These are phyloP conservation scores for Macrolepiota dolichaula DNA, from an alignment of 768 basidiomycete species.

Conservation along the genomic window DNA sequence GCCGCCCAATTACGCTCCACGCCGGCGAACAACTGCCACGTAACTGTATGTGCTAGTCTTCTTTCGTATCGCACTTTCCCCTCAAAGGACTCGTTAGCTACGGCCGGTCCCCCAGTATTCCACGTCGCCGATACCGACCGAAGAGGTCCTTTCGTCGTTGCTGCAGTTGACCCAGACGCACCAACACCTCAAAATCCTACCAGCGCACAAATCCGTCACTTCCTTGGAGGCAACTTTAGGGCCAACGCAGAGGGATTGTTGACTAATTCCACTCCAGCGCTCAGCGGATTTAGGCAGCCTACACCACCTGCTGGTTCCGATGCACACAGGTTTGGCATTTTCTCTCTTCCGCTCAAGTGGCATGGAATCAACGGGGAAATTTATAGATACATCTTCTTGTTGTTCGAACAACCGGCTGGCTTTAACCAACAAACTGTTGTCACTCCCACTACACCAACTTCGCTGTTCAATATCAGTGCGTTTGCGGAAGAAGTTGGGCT, in stretches of 20 bases:
- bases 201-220: slow-evolving; percentile 39
- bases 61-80: not conserved
- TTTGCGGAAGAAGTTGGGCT: slow-evolving; percentile 36
- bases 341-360: not conserved
- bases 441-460: slow-evolving; percentile 27
- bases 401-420: slow-evolving; percentile 36
- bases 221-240: slow-evolving; percentile 37
- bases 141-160: slow-evolving; percentile 39
- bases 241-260: slow-evolving; percentile 18
- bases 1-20: slow-evolving; percentile 27
- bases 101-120: slow-evolving; percentile 35
- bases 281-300: slow-evolving; percentile 37
- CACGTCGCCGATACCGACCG: slow-evolving; percentile 20
- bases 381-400: slow-evolving; percentile 36
- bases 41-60: slow-evolving; percentile 22
- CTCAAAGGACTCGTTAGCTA: slow-evolving; percentile 23
- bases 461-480: slow-evolving; percentile 36
- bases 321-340: slow-evolving; percentile 35
- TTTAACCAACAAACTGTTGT: slow-evolving; percentile 36
- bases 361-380: not conserved
- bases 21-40: slow-evolving; percentile 32
- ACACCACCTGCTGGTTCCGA: slow-evolving; percentile 41
- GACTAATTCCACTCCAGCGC: slow-evolving; percentile 37
- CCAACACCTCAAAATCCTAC: slow-evolving; percentile 41
- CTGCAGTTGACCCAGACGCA: slow-evolving; percentile 43